These are phyloP conservation scores for Aspergillus piperis DNA, from an alignment of 2,329 filamentous ascomycete genomes.

Conservation along the genomic window DNA sequence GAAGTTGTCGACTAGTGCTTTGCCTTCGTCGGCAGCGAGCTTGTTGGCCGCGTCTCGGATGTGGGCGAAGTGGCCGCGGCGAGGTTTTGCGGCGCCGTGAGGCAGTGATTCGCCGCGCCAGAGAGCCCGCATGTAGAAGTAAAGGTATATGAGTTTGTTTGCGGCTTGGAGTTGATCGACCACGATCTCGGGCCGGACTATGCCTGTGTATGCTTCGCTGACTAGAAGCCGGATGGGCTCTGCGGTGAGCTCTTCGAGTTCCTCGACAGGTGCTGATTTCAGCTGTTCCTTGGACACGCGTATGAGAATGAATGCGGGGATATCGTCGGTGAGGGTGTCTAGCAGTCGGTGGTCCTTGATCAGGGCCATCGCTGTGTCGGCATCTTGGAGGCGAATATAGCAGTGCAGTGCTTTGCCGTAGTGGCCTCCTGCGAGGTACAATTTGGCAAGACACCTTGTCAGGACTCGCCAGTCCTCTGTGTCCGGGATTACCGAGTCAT, in stretches of 20 bases:
- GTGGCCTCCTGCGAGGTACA: conserved; percentile 79
- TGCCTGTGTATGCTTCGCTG: conserved; percentile 85
- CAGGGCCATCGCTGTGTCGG: conserved; percentile 80
- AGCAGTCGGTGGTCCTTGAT: conserved; percentile 89
- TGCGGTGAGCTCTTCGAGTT: conserved; percentile 76
- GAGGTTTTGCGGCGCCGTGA: conserved; percentile 35
- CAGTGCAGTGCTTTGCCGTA: conserved; percentile 82
- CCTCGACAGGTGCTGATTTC: conserved; percentile 63
- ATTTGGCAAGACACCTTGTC: conserved; percentile 79
- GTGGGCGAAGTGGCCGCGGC: conserved; percentile 37
- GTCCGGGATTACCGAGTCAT: conserved; percentile 72
- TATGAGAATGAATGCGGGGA: conserved; percentile 82
- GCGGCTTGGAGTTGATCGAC: conserved; percentile 73
- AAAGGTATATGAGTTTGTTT: conserved; percentile 73
- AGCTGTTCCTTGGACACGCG: conserved; percentile 74
- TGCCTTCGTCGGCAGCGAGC: conserved; percentile 58
- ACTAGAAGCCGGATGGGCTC: conserved; percentile 87
- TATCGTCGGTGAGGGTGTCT: conserved; percentile 84
- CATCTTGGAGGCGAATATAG: conserved; percentile 89
- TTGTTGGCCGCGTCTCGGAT: conserved; percentile 48
- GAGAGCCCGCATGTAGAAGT: conserved; percentile 84
- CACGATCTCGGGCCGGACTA: conserved; percentile 75
- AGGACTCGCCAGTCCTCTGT: conserved; percentile 87
- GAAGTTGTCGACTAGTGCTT: conserved; percentile 77
- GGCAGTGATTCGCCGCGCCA: conserved; percentile 73